Evolutionary conservation across 148 eudicot species (phyloP).

Genomic region (Rhododendron griersonianum): DNA sequence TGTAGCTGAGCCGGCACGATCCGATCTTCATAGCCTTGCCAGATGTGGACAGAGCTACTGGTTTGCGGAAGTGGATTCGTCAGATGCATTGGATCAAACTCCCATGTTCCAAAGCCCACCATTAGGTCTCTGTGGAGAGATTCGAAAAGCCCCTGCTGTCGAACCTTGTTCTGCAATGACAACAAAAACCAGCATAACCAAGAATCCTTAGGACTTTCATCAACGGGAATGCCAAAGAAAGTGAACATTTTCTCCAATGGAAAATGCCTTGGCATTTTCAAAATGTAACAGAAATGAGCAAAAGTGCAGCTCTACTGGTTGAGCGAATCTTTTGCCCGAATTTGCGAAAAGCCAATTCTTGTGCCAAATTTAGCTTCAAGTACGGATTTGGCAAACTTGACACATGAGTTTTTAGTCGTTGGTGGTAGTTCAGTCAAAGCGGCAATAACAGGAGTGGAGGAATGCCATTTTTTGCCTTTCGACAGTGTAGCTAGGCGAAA

Average conservation of each 20-base stretch:
- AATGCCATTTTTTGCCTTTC: background rate
- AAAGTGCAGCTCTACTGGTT: background rate
- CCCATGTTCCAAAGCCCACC: constrained; percentile 50
- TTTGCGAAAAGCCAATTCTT: background rate
- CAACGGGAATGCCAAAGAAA: background rate
- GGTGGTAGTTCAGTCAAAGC: background rate
- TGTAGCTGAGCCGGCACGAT: constrained; percentile 34
- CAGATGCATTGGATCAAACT: constrained; percentile 42
- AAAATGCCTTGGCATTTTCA: background rate
- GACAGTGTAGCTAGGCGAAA: background rate
- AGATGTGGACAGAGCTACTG: constrained; percentile 29
- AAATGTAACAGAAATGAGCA: background rate
- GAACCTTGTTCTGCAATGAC: constrained; percentile 22
- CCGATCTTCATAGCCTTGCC: constrained; percentile 49
- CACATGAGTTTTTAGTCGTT: background rate
- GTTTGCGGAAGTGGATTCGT: constrained; percentile 24
- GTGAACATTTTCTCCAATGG: background rate
- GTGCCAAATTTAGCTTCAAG: background rate
- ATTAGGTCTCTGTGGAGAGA: constrained; percentile 37
- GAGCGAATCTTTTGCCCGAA: background rate
- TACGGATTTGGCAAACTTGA: background rate
- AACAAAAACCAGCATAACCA: background rate
- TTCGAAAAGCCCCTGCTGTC: constrained; percentile 24
- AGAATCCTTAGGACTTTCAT: background rate
- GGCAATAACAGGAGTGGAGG: background rate